A percentile compares a stretch with the other conserved stretches of the same genome.
These are phyloP conservation scores for Cyberlindnera xishuangbannaensis DNA, from an alignment of 805 yeast species.

Conservation along the genomic window DNA sequence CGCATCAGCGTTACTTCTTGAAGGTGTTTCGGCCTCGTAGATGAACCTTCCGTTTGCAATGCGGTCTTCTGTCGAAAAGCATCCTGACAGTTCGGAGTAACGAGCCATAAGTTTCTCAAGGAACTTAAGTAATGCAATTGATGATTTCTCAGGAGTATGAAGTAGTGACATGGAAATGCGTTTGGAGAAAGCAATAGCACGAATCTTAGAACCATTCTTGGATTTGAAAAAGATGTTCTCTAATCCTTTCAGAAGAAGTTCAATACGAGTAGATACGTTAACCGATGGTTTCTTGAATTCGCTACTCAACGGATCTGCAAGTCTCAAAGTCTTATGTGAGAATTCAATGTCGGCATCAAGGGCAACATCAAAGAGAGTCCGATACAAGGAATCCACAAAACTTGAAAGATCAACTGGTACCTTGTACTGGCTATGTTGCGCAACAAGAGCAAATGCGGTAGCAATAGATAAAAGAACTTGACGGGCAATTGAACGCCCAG, in stretches of 20 bases:
- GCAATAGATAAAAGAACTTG: conserved; percentile 77
- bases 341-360: conserved; percentile 82
- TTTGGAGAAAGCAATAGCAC: conserved; percentile 81
- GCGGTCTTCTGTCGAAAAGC: conserved; percentile 85
- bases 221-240: conserved; percentile 79
- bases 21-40: conserved; percentile 58
- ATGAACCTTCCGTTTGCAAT: conserved; percentile 75
- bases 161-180: conserved; percentile 60
- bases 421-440: conserved; percentile 66
- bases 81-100: conserved; percentile 65
- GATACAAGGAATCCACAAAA: conserved; percentile 72
- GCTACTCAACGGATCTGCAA: conserved; percentile 67
- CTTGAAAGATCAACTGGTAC: conserved; percentile 76
- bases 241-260: conserved; percentile 67
- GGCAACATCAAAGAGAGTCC: conserved; percentile 59
- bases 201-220: conserved; percentile 54
- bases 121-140: conserved; percentile 71
- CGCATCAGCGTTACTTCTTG: conserved; percentile 78
- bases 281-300: conserved; percentile 58
- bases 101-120: conserved; percentile 68
- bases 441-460: conserved; percentile 82
- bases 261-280: conserved; percentile 85
- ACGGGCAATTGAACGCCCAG: conserved; percentile 43
- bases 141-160: conserved; percentile 84
- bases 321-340: conserved; percentile 71